Evolutionary conservation across 495 filamentous ascomycete species (phyloP).

Genomic region (Penicillium taxi): DNA sequence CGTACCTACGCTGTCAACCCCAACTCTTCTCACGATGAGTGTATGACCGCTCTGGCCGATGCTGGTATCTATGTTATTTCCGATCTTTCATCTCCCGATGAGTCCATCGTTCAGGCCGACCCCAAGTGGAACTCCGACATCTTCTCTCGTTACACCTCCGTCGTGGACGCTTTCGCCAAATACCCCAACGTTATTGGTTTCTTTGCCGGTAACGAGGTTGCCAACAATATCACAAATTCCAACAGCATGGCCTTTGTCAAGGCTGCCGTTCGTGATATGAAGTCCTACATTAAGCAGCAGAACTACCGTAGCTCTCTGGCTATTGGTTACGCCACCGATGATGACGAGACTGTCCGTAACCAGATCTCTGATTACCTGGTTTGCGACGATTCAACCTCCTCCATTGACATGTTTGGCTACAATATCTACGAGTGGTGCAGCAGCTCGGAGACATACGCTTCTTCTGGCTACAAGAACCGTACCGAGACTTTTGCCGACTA

Average conservation of each 20-base stretch:
- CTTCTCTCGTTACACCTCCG: constrained; percentile 74
- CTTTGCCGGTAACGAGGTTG: constrained; percentile 96
- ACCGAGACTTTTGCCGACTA: constrained; percentile 80
- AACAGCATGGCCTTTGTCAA: constrained; percentile 86
- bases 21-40: constrained; percentile 62
- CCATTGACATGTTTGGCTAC: constrained; percentile 98
- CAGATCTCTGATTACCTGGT: constrained; percentile 85
- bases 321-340: constrained; percentile 93
- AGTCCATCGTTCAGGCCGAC: constrained; percentile 74
- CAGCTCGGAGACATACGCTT: constrained; percentile 57
- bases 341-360: constrained; percentile 71
- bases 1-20: constrained; percentile 93
- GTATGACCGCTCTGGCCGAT: constrained; percentile 79
- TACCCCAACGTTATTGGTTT: constrained; percentile 92
- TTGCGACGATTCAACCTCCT: constrained; percentile 59
- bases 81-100: constrained; percentile 71
- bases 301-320: constrained; percentile 63
- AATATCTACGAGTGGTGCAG: constrained; percentile 99
- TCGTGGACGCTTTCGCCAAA: constrained; percentile 71
- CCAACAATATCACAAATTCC: constrained; percentile 79
- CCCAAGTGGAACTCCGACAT: constrained; percentile 73
- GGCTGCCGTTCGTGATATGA: constrained; percentile 92
- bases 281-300: constrained; percentile 80
- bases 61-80: constrained; percentile 94
- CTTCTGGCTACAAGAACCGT: constrained; percentile 72